phyloP scores from a whole-genome alignment of 192 early-diverging fungal species.

The Coemansia sp. region DNA sequence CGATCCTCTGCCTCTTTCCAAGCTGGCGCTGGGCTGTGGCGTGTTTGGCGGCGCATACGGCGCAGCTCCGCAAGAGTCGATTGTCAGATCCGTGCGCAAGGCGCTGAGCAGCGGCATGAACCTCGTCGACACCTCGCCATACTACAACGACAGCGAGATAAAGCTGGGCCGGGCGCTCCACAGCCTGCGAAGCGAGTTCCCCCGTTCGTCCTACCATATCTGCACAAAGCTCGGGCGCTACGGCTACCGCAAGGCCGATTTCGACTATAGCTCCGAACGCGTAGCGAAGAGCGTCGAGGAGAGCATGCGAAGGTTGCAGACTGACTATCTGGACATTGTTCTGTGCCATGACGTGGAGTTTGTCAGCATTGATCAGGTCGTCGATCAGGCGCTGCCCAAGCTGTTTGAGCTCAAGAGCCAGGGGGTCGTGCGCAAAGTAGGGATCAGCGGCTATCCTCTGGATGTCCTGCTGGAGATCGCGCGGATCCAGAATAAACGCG shows the following conservation, averaged over 20 bases:
- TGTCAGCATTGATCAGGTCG: constrained; percentile 56
- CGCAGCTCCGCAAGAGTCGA: constrained; percentile 6
- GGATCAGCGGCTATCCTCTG: constrained; percentile 69
- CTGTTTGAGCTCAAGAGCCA: constrained; percentile 53
- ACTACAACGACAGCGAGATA: constrained; percentile 66
- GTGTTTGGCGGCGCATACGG: constrained; percentile 50
- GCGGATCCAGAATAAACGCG: constrained; percentile 53
- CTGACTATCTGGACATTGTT: constrained; percentile 68
- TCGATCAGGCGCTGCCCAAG: constrained; percentile 57
- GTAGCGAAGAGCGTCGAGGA: constrained; percentile 54
- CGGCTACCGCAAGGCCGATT: constrained; percentile 58
- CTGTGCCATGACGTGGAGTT: constrained; percentile 78
- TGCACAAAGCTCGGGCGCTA: constrained; percentile 76
- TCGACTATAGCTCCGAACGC: constrained; percentile 62
- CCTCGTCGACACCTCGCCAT: constrained; percentile 70
- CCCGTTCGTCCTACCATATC: constrained; percentile 64
- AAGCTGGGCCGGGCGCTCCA: constrained; percentile 62
- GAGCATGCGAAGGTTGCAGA: constrained; percentile 60
- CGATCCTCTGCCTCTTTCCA: constrained; percentile 16
- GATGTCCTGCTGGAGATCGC: constrained; percentile 60
- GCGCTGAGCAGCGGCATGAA: constrained; percentile 59
- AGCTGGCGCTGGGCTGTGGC: constrained; percentile 40
- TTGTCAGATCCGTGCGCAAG: constrained; percentile 14
- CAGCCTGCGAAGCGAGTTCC: constrained; percentile 50
- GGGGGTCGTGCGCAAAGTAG: constrained; percentile 64